phyloP scores from a whole-genome alignment of 2,329 filamentous ascomycete genomes.

The Scedosporium apiospermum region DNA sequence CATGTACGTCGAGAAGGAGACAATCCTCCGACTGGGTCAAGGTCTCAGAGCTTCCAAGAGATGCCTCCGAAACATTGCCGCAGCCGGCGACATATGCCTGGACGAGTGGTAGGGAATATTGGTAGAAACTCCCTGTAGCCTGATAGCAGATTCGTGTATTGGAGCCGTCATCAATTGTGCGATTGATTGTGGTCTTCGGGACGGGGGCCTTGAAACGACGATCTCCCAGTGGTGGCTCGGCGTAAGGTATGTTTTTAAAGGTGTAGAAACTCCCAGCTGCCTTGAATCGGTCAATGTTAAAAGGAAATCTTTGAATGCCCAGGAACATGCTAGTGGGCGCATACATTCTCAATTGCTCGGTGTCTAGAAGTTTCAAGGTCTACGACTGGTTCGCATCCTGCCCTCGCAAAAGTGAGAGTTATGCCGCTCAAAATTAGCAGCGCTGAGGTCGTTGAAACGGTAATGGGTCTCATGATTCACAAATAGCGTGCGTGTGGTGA shows the following conservation, averaged over 20 bases:
- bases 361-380: conserved; percentile 49
- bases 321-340: not conserved
- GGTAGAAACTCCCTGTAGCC: conserved; percentile 12
- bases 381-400: conserved; percentile 37
- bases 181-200: conserved; percentile 15
- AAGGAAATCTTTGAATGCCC: not conserved
- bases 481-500: too few species aligned
- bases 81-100: not conserved
- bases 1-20: conserved; percentile 34
- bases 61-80: not conserved
- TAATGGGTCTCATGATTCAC: too few species aligned
- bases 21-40: conserved; percentile 27
- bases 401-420: not conserved
- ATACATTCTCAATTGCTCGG: conserved; percentile 2
- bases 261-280: conserved; percentile 16
- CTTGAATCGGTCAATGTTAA: not conserved
- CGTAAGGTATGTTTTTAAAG: conserved; percentile 30
- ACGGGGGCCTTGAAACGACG: conserved; percentile 26
- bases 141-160: conserved; percentile 15
- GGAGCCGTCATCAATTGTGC: conserved; percentile 18
- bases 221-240: conserved; percentile 23
- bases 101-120: not conserved
- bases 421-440: not conserved
- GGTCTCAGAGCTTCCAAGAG: not conserved
- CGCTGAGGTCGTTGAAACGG: not conserved